phyloP scores from a whole-genome alignment of 495 filamentous ascomycete species.

The Rhypophila decipiens region DNA sequence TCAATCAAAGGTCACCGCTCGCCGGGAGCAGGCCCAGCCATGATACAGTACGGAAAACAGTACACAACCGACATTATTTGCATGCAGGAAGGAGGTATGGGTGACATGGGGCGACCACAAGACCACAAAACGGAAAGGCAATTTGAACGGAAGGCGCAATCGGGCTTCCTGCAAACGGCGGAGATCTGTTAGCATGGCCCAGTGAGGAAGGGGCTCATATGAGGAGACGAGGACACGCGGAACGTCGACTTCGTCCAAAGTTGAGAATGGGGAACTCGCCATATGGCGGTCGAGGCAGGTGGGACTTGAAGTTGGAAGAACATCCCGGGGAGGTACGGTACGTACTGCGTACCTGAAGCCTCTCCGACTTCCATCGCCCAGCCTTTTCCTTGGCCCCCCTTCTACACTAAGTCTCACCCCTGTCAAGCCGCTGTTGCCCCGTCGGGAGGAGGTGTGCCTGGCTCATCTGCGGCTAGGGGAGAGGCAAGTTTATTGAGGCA shows the following conservation, averaged over 20 bases:
- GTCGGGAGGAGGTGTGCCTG: slow-evolving; percentile 6
- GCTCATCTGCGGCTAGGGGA: slow-evolving; percentile 8
- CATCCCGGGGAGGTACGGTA: neutral
- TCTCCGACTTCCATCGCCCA: neutral
- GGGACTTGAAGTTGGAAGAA: neutral
- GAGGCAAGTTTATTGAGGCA: slow-evolving; percentile 13
- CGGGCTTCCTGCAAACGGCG: no score
- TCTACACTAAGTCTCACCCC: neutral
- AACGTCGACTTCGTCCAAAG: no score
- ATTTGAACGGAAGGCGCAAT: slow-evolving; percentile 1
- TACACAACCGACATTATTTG: neutral
- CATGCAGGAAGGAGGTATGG: neutral
- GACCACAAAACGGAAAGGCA: slow-evolving; percentile 1
- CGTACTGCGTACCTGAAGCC: slow-evolving; percentile 1
- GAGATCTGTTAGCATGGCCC: no score
- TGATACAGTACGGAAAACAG: no score
- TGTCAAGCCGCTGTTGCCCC: slow-evolving; percentile 8
- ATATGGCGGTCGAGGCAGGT: no score
- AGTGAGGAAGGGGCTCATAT: no score
- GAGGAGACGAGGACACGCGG: no score
- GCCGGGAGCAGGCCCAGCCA: no score
- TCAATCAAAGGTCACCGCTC: neutral
- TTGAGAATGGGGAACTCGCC: no score
- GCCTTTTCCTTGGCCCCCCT: slow-evolving; percentile 6
- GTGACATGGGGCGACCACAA: neutral